A percentile compares a stretch with the other conserved stretches of the same genome.
phyloP scores from a whole-genome alignment of 2,329 filamentous ascomycete species.

The Knoxdaviesia capensis region DNA sequence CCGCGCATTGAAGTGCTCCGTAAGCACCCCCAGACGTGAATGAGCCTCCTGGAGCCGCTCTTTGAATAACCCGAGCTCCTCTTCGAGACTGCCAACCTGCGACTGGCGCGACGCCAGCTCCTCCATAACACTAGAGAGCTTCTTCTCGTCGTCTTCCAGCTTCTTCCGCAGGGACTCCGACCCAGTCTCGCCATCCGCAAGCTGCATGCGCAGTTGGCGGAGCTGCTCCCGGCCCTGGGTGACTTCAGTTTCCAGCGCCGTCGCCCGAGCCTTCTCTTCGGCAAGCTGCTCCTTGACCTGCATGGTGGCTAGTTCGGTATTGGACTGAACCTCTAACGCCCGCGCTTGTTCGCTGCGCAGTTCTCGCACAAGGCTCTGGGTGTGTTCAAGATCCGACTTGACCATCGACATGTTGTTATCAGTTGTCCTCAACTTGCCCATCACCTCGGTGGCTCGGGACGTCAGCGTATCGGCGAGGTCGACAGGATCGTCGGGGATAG shows the following conservation, averaged over 20 bases:
- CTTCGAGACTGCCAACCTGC: constrained; percentile 55
- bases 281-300: constrained; percentile 32
- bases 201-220: constrained; percentile 44
- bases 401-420: constrained; percentile 39
- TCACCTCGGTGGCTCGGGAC: constrained; percentile 33
- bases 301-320: constrained; percentile 25
- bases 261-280: constrained; percentile 30
- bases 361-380: constrained; percentile 31
- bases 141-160: constrained; percentile 56
- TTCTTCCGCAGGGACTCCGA: constrained; percentile 59
- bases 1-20: constrained; percentile 44
- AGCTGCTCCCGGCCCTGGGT: constrained; percentile 51
- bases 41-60: constrained; percentile 40
- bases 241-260: constrained; percentile 34
- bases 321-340: constrained; percentile 16
- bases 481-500: constrained; percentile 31
- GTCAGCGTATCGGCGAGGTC: constrained; percentile 41
- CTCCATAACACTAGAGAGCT: constrained; percentile 44
- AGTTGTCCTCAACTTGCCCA: constrained; percentile 36
- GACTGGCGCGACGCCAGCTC: constrained; percentile 57
- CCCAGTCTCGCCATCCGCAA: constrained; percentile 67
- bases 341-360: constrained; percentile 36
- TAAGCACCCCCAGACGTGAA: constrained; percentile 26
- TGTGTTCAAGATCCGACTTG: constrained; percentile 41
- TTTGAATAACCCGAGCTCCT: constrained; percentile 49